phyloP scores from a whole-genome alignment of 805 yeast genomes.

The Schwanniomyces polymorphus region DNA sequence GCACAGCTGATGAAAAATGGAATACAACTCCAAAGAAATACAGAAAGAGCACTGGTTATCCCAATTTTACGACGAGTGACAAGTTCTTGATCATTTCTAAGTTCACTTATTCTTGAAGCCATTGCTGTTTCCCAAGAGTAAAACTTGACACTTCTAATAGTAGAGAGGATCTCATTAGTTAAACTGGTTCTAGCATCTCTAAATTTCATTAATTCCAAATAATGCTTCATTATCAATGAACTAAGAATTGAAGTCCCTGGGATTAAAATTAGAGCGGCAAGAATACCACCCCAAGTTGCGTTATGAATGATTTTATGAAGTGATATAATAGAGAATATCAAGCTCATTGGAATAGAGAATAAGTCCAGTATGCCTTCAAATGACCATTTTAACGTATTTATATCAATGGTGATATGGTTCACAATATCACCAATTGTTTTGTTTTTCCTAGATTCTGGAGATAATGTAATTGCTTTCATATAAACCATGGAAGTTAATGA shows the following conservation, averaged over 20 bases:
- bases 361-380: conserved; percentile 17
- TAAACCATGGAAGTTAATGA: conserved; percentile 25
- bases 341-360: conserved; percentile 22
- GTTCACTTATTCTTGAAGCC: conserved; percentile 27
- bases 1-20: conserved; percentile 38
- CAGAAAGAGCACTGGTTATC: conserved; percentile 28
- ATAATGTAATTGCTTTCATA: conserved; percentile 25
- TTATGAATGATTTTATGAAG: conserved; percentile 33
- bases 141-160: conserved; percentile 39
- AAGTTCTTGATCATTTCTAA: conserved; percentile 38
- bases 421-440: conserved; percentile 35
- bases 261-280: conserved; percentile 29
- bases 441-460: conserved; percentile 30
- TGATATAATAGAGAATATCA: conserved; percentile 26
- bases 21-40: conserved; percentile 36
- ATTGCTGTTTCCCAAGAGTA: conserved; percentile 45
- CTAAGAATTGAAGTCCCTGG: conserved; percentile 29
- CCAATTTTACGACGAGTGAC: conserved; percentile 26
- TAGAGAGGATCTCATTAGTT: conserved; percentile 36
- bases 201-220: conserved; percentile 28
- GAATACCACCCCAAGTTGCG: conserved; percentile 36
- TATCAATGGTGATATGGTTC: conserved; percentile 32
- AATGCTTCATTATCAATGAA: conserved; percentile 21
- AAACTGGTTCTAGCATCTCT: conserved; percentile 38
- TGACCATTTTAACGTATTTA: conserved; percentile 13